Conservation (phyloP, 208 protist genomes). For the Spongospora subterranea region DNA sequence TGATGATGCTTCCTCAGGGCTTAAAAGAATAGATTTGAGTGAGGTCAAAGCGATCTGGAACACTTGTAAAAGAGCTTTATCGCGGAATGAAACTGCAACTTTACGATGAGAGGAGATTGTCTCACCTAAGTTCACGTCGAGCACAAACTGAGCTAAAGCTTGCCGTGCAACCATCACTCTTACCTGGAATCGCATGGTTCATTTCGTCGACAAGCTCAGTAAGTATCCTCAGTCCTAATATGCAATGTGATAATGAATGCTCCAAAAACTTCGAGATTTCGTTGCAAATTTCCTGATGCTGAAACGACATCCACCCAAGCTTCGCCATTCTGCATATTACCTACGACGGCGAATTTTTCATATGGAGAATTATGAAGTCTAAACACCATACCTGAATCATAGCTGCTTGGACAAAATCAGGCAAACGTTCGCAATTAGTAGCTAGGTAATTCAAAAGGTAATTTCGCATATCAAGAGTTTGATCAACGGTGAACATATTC, state of each 20-base stretch:
- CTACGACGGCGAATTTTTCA: not conserved
- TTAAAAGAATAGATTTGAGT: not conserved
- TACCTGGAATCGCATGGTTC: conserved; percentile 53
- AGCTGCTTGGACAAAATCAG: conserved; percentile 17
- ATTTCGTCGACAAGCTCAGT: conserved; percentile 53
- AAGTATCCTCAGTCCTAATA: conserved; percentile 12
- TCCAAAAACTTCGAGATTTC: conserved; percentile 44
- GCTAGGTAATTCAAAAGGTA: conserved; percentile 35
- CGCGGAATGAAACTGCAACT: conserved; percentile 30
- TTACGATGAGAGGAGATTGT: not conserved
- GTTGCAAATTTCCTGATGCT: not conserved
- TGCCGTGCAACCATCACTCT: not conserved
- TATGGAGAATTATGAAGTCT: not conserved
- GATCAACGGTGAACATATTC: conserved; percentile 35
- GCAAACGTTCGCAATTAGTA: not conserved
- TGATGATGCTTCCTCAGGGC: not conserved
- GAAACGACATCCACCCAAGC: not conserved
- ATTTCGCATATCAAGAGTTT: conserved; percentile 43
- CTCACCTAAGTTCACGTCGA: conserved; percentile 38
- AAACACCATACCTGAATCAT: conserved; percentile 16
- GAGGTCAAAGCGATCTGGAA: conserved; percentile 44
- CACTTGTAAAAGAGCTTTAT: conserved; percentile 30
- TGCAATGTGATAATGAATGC: conserved; percentile 25
- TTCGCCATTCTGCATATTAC: conserved; percentile 35
- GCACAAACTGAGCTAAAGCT: not conserved